Evolutionary conservation across 768 basidiomycete genomes (phyloP).

Genomic region (Rubroboletus satanas): DNA sequence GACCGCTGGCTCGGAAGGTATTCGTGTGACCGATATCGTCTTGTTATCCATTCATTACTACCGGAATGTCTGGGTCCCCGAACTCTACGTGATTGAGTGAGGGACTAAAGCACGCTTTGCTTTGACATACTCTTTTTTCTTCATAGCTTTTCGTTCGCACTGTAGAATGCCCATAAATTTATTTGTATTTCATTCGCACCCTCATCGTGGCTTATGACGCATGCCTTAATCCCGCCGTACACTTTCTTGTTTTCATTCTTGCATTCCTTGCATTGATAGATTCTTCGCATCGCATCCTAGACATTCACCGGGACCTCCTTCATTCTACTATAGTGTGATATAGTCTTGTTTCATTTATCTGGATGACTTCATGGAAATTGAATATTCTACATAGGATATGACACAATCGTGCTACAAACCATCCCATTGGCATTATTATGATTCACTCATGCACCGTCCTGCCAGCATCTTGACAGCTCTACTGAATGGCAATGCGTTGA

Average conservation of each 20-base stretch:
- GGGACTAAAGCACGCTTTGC: not conserved
- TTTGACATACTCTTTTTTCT: not conserved
- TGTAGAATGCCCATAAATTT: not conserved
- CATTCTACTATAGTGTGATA: not conserved
- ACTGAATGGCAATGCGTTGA: constrained; percentile 33
- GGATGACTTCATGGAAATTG: not conserved
- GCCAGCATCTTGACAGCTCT: not conserved
- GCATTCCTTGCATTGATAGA: not conserved
- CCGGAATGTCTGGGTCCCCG: constrained; percentile 27
- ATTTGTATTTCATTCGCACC: constrained; percentile 5
- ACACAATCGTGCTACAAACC: not conserved
- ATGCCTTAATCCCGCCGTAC: not conserved
- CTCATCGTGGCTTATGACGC: not conserved
- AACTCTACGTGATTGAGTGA: constrained; percentile 27
- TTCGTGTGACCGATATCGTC: constrained; percentile 15
- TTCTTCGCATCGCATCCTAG: not conserved
- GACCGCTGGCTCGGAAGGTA: constrained; percentile 10
- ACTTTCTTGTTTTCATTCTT: not conserved
- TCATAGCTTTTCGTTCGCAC: not conserved
- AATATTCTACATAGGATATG: not conserved
- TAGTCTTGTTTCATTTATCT: not conserved
- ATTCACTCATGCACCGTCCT: not conserved
- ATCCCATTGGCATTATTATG: not conserved
- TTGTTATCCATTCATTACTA: constrained; percentile 28
- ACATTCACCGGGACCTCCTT: not conserved